Percentiles rank a stretch among this genome's conserved stretches.
Conservation (phyloP, 768 basidiomycete genomes). For the Wakefieldia striispora region DNA sequence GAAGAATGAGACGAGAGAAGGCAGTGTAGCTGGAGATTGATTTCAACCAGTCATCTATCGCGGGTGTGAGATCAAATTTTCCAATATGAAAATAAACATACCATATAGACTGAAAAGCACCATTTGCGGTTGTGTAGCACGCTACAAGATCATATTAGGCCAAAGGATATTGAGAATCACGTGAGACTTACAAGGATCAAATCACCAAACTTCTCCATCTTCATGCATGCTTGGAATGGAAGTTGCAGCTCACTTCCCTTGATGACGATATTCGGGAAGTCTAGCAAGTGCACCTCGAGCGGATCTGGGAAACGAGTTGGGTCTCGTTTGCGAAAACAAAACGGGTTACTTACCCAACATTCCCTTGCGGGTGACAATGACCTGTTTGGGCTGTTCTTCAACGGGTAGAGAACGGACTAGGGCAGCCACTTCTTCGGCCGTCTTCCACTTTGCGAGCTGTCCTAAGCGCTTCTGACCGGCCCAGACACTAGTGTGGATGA, state of each 20-base stretch:
- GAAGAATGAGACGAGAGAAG: conserved; percentile 96
- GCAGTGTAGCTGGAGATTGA: conserved; percentile 99
- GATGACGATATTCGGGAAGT: conserved; percentile 99
- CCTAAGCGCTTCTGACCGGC: conserved; percentile 99
- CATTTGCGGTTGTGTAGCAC: conserved; percentile 99
- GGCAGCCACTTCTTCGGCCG: conserved; percentile 99
- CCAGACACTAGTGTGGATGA: conserved; percentile 99
- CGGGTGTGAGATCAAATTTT: conserved; percentile 5
- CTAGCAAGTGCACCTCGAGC: conserved; percentile 96
- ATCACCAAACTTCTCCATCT: conserved; percentile 99
- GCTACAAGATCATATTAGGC: conserved; percentile 38
- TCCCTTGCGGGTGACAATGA: conserved; percentile 99
- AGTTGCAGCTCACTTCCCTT: conserved; percentile 97
- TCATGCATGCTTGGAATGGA: conserved; percentile 99
- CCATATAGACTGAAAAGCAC: conserved; percentile 96
- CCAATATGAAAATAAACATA: conserved; percentile 26
- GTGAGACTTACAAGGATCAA: conserved; percentile 67
- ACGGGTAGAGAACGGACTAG: conserved; percentile 97
- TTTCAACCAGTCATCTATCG: conserved; percentile 94
- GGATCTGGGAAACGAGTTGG: conserved; percentile 52
- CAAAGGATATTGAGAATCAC: not conserved
- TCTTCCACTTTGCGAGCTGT: conserved; percentile 99
- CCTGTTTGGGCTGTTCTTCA: conserved; percentile 99
- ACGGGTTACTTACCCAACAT: conserved; percentile 73
- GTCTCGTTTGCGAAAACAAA: not conserved